phyloP scores from a whole-genome alignment of 2,329 filamentous ascomycete genomes.

The Ciborinia camelliae region DNA sequence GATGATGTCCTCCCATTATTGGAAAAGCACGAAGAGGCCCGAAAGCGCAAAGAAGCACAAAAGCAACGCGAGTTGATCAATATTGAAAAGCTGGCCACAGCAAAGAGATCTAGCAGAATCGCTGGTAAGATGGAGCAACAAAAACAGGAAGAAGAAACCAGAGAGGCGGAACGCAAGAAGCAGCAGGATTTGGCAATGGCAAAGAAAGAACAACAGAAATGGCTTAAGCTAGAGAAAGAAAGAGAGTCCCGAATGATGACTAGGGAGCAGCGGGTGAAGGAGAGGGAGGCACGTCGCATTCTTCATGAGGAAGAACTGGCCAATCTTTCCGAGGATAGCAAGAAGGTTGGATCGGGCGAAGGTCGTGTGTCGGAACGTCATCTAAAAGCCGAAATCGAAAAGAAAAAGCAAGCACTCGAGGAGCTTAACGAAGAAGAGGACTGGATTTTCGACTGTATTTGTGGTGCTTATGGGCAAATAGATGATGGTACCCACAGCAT shows the following conservation, averaged over 20 bases:
- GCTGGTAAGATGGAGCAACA: constrained; percentile 78
- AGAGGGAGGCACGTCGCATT: constrained; percentile 80
- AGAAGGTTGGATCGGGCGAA: constrained; percentile 52
- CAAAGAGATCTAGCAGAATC: constrained; percentile 88
- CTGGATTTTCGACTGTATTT: constrained; percentile 94
- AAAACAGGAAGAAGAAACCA: constrained; percentile 66
- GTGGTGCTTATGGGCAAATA: constrained; percentile 84
- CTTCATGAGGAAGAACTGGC: constrained; percentile 80
- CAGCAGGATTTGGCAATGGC: constrained; percentile 62
- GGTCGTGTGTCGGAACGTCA: constrained; percentile 72
- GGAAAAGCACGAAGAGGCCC: constrained; percentile 71
- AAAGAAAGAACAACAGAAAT: constrained; percentile 63
- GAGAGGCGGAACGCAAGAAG: constrained; percentile 66
- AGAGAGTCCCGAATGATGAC: constrained; percentile 78
- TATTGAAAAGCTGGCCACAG: constrained; percentile 83
- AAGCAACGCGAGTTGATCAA: constrained; percentile 76
- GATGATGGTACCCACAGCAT: constrained; percentile 94
- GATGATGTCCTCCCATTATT: constrained; percentile 81
- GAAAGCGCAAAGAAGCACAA: constrained; percentile 65
- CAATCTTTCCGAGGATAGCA: constrained; percentile 72
- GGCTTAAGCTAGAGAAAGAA: constrained; percentile 61
- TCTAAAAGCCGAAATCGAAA: constrained; percentile 78
- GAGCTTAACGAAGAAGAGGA: constrained; percentile 67
- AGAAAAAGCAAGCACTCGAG: constrained; percentile 70
- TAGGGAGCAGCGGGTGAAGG: constrained; percentile 78